Percentiles rank a stretch among this genome's conserved stretches.
Evolutionary conservation across 306 rosid genomes (phyloP).

Genomic region (Gleditsia sinensis): DNA sequence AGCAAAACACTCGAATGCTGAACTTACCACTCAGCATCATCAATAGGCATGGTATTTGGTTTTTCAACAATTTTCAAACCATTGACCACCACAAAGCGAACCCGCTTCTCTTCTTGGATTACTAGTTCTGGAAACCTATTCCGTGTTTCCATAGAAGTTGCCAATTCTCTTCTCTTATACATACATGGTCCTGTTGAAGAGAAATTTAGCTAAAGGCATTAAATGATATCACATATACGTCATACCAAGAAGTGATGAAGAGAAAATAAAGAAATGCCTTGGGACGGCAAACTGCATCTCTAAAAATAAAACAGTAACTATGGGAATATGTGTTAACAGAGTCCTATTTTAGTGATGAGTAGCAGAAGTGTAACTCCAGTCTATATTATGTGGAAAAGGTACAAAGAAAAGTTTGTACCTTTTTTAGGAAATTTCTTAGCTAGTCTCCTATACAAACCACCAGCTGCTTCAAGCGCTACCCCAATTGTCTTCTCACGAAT

Average conservation of each 20-base stretch:
- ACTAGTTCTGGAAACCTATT: conserved; percentile 91
- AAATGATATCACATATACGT: conserved; percentile 11
- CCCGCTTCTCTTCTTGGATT: conserved; percentile 93
- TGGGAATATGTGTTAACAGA: background rate
- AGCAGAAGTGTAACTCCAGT: background rate
- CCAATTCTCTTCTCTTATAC: conserved; percentile 92
- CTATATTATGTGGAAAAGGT: background rate
- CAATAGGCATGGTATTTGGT: conserved; percentile 63
- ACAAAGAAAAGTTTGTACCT: conserved; percentile 45
- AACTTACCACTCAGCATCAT: conserved; percentile 85
- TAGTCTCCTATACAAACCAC: conserved; percentile 89
- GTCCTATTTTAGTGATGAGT: background rate
- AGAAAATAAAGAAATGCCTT: background rate
- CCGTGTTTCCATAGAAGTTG: conserved; percentile 91
- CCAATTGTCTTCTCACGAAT: conserved; percentile 91
- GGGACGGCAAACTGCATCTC: background rate
- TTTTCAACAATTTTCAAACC: conserved; percentile 87
- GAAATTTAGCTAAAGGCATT: conserved; percentile 22
- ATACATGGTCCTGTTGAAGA: conserved; percentile 61
- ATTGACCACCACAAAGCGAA: conserved; percentile 94
- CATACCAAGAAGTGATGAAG: background rate
- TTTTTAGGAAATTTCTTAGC: conserved; percentile 95
- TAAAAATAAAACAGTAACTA: background rate
- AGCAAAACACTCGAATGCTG: conserved; percentile 4
- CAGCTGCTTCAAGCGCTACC: conserved; percentile 98